Percentiles rank a stretch among this genome's conserved stretches.
These are phyloP conservation scores for Ampelomyces quisqualis DNA, from an alignment of 2,329 filamentous ascomycete species.

Conservation along the genomic window DNA sequence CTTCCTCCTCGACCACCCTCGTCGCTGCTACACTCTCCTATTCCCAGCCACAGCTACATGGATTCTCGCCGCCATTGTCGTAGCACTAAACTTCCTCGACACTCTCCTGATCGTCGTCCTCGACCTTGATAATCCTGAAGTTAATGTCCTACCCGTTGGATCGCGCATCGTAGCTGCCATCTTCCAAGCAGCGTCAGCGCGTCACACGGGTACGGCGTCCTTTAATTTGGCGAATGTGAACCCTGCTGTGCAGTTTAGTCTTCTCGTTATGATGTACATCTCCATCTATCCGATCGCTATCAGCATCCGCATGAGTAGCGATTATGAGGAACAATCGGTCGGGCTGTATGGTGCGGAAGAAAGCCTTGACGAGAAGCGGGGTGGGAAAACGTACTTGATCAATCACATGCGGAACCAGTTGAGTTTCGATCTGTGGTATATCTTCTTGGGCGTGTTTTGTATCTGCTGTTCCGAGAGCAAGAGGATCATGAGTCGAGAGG, in stretches of 20 bases:
- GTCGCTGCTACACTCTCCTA: neutral
- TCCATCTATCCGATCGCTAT: constrained; percentile 1
- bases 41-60: neutral
- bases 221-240: neutral
- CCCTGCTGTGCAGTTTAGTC: neutral
- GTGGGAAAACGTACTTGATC: neutral
- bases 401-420: constrained; percentile 1
- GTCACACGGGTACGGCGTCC: neutral
- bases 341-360: neutral
- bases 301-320: constrained; percentile 1
- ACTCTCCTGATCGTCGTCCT: neutral
- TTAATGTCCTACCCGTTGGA: neutral
- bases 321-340: neutral
- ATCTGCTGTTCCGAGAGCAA: neutral
- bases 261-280: constrained; percentile 1
- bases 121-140: neutral
- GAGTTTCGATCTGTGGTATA: constrained; percentile 2
- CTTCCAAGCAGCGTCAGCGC: neutral
- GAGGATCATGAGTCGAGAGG: constrained; percentile 1
- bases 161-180: neutral
- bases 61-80: neutral
- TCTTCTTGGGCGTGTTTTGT: neutral
- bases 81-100: neutral
- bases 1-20: constrained; percentile 1
- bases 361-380: neutral